Base-by-base conservation (phyloP, 1,284 basidiomycete genomes). In the Sporisorium graminicola region DNA sequence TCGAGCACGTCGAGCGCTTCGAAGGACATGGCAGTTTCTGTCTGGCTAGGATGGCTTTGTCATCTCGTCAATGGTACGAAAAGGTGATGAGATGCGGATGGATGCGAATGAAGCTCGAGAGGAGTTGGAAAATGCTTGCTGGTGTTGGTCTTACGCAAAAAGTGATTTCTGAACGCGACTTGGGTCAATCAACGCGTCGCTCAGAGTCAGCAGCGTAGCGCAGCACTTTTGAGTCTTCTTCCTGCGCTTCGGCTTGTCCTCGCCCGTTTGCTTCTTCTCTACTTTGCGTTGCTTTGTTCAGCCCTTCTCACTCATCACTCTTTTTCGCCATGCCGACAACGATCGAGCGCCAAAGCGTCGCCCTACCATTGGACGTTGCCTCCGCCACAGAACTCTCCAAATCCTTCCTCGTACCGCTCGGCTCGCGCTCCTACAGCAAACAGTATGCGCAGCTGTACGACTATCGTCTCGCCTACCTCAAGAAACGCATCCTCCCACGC, bases 401-500 rank as follows among this genome's bases (percentile, higher is more conserved):
- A 13, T 51, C 81, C 33, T 77, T 84, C 37, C 49, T 74, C 9
- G 68, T 83, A 2, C 80, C 83, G 0, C 65, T 82, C 18, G 72
- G 81, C 5, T 74, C 78, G 16, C 65, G 83, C 24, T 66, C 70
- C 2, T 85, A 84, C 64, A 64, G 54, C 40, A 74, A 74, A 35
- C 84, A 85, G 58, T 85, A 74, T 55, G 82, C 84, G 14, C 76
- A 83, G 46, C 65, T 85, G 26, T 85, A 85, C 77, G 82, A 85
- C 60, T 84, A 77, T 57, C 76, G 84, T n/a, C 81, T 85, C 12
- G 69, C 82, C 20, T 76, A 78, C 47, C 78, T 85, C 50, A 78
- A 78, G 33, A 77, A 79, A 43, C 74, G 83, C 40, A 72, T 85
- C 44, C 60, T 81, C 14, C 58, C 68, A 2, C 54, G 66, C 2